Evolutionary conservation across 1,284 basidiomycete genomes (phyloP).

Genomic region (Cryptococcus maquisensis): DNA sequence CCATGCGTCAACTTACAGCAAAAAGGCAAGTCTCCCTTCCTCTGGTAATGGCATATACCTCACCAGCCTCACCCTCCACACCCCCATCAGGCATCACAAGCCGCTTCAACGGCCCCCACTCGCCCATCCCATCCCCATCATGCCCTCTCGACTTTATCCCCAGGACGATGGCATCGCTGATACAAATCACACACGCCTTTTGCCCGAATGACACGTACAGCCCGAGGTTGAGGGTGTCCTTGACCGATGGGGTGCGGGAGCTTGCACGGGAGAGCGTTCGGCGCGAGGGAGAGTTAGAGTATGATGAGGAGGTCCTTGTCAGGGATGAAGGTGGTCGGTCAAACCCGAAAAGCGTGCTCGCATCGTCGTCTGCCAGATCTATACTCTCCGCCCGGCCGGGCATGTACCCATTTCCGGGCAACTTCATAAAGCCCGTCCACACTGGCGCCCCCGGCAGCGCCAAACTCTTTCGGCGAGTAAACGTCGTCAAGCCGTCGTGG

Average conservation of each 20-base stretch:
- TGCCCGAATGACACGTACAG: constrained; percentile 15
- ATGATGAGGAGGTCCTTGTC: too few relatives aligned
- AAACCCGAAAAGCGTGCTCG: too few relatives aligned
- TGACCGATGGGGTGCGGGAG: too few relatives aligned
- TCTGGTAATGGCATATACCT: constrained; percentile 8
- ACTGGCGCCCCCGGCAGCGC: not conserved
- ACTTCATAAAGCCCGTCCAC: too few relatives aligned
- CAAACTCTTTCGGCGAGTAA: not conserved
- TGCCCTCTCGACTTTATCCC: constrained; percentile 10
- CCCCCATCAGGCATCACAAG: constrained; percentile 4
- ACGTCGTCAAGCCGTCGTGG: constrained; percentile 4
- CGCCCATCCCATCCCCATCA: constrained; percentile 1
- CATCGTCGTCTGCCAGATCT: too few relatives aligned
- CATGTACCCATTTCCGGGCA: too few relatives aligned
- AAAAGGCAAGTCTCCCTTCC: constrained; percentile 11
- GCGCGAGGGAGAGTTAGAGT: too few relatives aligned
- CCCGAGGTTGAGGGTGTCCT: constrained; percentile 4
- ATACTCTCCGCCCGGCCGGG: too few relatives aligned
- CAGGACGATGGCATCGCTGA: constrained; percentile 14
- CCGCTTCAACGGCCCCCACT: constrained; percentile 5
- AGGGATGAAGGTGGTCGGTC: too few relatives aligned
- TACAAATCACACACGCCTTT: constrained; percentile 17
- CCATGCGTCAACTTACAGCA: constrained; percentile 1
- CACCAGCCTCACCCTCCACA: not conserved
- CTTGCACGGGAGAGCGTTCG: too few relatives aligned